Base-by-base conservation (phyloP, 192 early-diverging fungal genomes). In the Dimargaris xerosporica region DNA sequence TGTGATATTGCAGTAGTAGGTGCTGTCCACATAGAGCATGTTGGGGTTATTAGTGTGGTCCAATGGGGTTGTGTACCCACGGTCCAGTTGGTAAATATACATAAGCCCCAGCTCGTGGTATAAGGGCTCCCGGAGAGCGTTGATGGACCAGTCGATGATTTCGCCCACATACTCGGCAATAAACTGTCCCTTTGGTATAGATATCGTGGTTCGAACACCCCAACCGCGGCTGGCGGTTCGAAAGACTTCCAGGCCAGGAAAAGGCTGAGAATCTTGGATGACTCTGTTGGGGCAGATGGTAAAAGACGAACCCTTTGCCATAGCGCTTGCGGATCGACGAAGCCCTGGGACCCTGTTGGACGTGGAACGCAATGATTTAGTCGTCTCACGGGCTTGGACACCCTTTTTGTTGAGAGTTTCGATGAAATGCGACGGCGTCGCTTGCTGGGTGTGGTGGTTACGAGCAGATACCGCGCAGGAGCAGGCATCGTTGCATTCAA, bases 21-120 rank as follows among this genome's bases (percentile, higher is more conserved):
- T 17, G 15, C 23, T 29, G 28, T 55, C 54, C 23, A 55, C 54
- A 29, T 55, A 55, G 28, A 55, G 54, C 54, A 55, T 55, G 23
- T 17, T 15, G 3, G 54, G 29, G 16, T 55, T 26, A 29, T 29
- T 55, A 26, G 21, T 26, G n/a, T 26, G n/a, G 28, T 55, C 54
- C 3, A 26, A 26, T 16, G 16, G 54, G 3, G 28, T 15, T 26
- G 17, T 26, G 28, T 25, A 55, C 23, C 54, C 54, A 21, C 16
- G 10, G 54, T 55, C 54, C n/a, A 55, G 54, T 26, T 55, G 54
- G 21, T 28, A 55, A 6, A 29, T 29, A 23, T 55, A 55, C 23
- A 55, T 16, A 1, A 55, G 28, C 1, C 28, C 4, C n/a, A 55
- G 29, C 28, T 55, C n/a, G 21, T 55, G n/a, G 28, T 55, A 55